Conservation (phyloP, 2,329 filamentous ascomycete genomes). For the Graphiopsis chlorocephala region DNA sequence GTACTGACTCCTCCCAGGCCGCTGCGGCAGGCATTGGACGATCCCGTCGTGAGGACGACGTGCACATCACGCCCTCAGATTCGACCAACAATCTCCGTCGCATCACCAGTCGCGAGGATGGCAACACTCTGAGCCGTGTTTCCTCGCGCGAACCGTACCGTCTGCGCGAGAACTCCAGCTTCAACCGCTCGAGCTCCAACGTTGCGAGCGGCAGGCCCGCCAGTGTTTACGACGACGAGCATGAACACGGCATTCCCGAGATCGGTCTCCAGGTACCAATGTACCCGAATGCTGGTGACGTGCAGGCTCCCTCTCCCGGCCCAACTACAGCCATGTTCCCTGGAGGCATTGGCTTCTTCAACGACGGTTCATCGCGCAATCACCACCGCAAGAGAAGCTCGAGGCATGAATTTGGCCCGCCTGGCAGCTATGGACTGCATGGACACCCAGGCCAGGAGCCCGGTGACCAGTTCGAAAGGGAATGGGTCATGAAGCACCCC, state of each 20-base stretch:
- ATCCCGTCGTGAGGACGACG: slow-evolving; percentile 52
- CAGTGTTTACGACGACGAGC: slow-evolving; percentile 61
- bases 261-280: slow-evolving; percentile 92
- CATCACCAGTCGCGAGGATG: slow-evolving; percentile 25
- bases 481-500: slow-evolving; percentile 90
- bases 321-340: slow-evolving; percentile 47
- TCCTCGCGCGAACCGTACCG: slow-evolving; percentile 48
- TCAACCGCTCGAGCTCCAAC: slow-evolving; percentile 46
- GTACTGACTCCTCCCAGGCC: slow-evolving; percentile 84
- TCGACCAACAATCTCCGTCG: slow-evolving; percentile 25
- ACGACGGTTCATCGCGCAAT: slow-evolving; percentile 56
- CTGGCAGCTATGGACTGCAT: slow-evolving; percentile 89
- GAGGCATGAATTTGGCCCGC: slow-evolving; percentile 68
- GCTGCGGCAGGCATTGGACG: slow-evolving; percentile 81
- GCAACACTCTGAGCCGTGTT: slow-evolving; percentile 23
- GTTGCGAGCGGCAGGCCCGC: slow-evolving; percentile 50
- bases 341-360: slow-evolving; percentile 52
- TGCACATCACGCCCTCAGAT: slow-evolving; percentile 27
- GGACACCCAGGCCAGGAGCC: slow-evolving; percentile 71
- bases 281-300: slow-evolving; percentile 88
- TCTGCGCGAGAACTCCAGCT: slow-evolving; percentile 62
- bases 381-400: slow-evolving; percentile 67
- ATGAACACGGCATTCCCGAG: slow-evolving; percentile 82
- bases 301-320: slow-evolving; percentile 87
- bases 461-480: slow-evolving; percentile 80